Conservation (phyloP, 2,329 filamentous ascomycete species). For the Mariannaea elegans region DNA sequence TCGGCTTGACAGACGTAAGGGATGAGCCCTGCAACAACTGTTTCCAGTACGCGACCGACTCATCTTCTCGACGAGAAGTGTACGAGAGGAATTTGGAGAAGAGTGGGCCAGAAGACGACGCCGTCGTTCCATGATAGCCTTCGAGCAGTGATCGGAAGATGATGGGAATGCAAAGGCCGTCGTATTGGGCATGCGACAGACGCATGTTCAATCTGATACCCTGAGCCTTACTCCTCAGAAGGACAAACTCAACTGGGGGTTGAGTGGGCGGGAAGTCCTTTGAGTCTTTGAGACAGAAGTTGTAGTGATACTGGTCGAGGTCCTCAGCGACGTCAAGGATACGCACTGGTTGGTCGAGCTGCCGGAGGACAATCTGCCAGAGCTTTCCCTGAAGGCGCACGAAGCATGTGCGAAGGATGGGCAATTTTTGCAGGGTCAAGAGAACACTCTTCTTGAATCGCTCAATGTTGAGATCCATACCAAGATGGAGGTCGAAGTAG, state of each 20-base stretch:
- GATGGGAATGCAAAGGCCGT: conserved; percentile 54
- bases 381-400: conserved; percentile 22
- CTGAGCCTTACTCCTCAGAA: conserved; percentile 26
- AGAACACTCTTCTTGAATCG: conserved; percentile 22
- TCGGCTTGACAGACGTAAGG: conserved; percentile 29
- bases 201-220: conserved; percentile 31
- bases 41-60: conserved; percentile 51
- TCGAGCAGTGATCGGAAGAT: conserved; percentile 49
- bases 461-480: background rate
- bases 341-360: conserved; percentile 18
- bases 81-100: conserved; percentile 33
- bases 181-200: conserved; percentile 59
- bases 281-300: conserved; percentile 20
- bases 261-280: conserved; percentile 13
- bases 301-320: conserved; percentile 18
- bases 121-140: conserved; percentile 44
- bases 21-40: conserved; percentile 50
- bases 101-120: conserved; percentile 33
- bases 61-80: background rate
- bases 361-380: conserved; percentile 33
- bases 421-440: conserved; percentile 24
- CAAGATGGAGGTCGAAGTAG: conserved; percentile 38
- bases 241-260: too few relatives aligned
- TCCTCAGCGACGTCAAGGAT: conserved; percentile 19
- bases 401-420: conserved; percentile 37